phyloP scores from a whole-genome alignment of 192 early-diverging fungal species.

The Pilaira anomala region DNA sequence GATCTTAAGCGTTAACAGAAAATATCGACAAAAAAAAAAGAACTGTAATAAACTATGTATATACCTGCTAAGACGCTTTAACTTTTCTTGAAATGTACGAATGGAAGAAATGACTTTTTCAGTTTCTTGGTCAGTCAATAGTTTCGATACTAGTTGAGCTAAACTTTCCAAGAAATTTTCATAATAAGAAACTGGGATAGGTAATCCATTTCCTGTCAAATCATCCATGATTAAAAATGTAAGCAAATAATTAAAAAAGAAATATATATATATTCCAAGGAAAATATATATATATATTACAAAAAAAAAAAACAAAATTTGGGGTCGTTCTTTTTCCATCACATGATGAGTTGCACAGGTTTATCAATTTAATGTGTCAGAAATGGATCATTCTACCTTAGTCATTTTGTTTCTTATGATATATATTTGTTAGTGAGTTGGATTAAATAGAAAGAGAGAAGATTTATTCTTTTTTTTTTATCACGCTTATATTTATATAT shows the following conservation, averaged over 20 bases:
- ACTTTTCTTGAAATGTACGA: slow-evolving; percentile 59
- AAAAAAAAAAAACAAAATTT: background rate
- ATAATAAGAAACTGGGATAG: slow-evolving; percentile 38
- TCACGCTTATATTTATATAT: too few relatives aligned
- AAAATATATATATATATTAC: background rate
- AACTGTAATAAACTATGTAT: slow-evolving; percentile 27
- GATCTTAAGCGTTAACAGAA: background rate
- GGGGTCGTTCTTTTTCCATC: background rate
- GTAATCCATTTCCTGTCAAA: background rate
- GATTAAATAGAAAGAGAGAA: too few relatives aligned
- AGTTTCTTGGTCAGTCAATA: slow-evolving; percentile 64
- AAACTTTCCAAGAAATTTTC: slow-evolving; percentile 62
- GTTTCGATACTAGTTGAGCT: slow-evolving; percentile 56
- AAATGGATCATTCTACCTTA: too few relatives aligned
- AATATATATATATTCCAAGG: background rate
- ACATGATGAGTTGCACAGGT: background rate
- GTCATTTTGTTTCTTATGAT: too few relatives aligned
- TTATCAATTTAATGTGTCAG: too few relatives aligned
- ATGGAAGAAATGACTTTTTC: slow-evolving; percentile 57
- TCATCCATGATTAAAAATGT: background rate
- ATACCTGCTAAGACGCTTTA: slow-evolving; percentile 62
- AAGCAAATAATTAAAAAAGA: background rate
- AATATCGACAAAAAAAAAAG: background rate
- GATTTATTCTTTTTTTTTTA: too few relatives aligned
- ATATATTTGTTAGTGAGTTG: too few relatives aligned